A percentile compares a stretch with the other conserved stretches of the same genome.
Evolutionary conservation across 495 filamentous ascomycete species (phyloP).

Genomic region (Neurospora cerealis): DNA sequence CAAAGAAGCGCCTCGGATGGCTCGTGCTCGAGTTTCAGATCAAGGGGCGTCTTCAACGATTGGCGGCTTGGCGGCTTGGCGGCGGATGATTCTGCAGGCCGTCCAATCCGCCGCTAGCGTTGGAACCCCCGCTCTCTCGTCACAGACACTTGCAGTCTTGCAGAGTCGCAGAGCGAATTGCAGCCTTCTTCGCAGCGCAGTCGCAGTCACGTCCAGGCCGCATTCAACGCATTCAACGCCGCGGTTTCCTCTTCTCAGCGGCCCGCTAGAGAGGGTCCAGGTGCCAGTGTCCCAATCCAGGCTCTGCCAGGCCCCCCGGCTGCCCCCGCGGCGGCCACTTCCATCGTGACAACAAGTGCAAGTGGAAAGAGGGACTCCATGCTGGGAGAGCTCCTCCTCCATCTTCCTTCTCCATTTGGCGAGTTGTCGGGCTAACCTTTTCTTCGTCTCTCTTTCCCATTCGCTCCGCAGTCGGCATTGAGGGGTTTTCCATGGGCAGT

Average conservation of each 20-base stretch:
- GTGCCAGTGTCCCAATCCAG: neutral
- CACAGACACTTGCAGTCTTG: neutral
- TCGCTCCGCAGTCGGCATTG: neutral
- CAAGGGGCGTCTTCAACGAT: constrained; percentile 14
- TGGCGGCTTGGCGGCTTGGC: constrained; percentile 9
- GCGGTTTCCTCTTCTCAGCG: neutral
- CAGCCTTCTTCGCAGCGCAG: neutral
- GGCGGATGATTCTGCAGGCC: constrained; percentile 4
- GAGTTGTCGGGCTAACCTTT: neutral
- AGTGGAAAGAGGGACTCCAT: neutral
- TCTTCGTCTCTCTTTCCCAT: neutral
- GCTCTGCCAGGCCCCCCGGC: neutral
- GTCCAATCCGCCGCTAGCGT: constrained; percentile 12
- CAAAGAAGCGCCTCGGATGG: constrained; percentile 21
- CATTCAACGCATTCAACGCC: neutral
- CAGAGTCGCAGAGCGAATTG: neutral
- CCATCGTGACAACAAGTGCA: neutral
- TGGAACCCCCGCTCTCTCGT: neutral
- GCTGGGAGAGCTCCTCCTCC: neutral
- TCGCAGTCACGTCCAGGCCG: neutral
- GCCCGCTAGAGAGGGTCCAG: neutral
- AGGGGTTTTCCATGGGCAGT: neutral
- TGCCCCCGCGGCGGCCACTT: neutral
- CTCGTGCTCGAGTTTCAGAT: constrained; percentile 11
- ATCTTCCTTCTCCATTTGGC: neutral